These are phyloP conservation scores for Verticillium albo-atrum DNA, from an alignment of 2,329 filamentous ascomycete genomes.

Conservation along the genomic window DNA sequence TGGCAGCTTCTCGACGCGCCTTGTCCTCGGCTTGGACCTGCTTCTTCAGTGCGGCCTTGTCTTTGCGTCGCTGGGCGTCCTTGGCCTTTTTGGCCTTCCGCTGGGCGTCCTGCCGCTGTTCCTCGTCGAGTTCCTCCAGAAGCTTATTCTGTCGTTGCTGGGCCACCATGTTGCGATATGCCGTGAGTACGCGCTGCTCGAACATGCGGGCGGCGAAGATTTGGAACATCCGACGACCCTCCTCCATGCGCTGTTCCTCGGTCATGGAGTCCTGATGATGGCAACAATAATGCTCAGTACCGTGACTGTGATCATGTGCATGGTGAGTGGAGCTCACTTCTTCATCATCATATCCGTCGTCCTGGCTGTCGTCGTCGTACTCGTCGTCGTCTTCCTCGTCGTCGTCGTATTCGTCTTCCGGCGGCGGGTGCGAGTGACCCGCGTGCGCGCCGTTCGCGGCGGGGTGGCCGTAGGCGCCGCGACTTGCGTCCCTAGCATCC, in stretches of 20 bases:
- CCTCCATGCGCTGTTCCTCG: slow-evolving; percentile 98
- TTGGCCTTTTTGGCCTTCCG: slow-evolving; percentile 90
- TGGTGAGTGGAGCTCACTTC: slow-evolving; percentile 32
- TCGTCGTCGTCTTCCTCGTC: slow-evolving; percentile 53
- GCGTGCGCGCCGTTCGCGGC: slow-evolving; percentile 56
- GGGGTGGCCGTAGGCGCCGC: slow-evolving; percentile 51
- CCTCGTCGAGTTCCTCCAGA: slow-evolving; percentile 85
- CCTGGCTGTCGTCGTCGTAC: slow-evolving; percentile 51
- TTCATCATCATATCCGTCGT: slow-evolving; percentile 58
- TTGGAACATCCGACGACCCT: slow-evolving; percentile 97
- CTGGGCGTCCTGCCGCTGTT: slow-evolving; percentile 69
- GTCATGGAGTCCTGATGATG: slow-evolving; percentile 81
- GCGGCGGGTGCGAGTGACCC: slow-evolving; percentile 65
- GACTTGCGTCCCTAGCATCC: slow-evolving; percentile 67
- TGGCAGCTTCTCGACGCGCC: slow-evolving; percentile 81
- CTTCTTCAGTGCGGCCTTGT: slow-evolving; percentile 87
- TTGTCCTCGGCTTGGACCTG: slow-evolving; percentile 87
- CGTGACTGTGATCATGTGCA: slow-evolving; percentile 15
- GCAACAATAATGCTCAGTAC: slow-evolving; percentile 38
- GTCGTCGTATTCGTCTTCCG: slow-evolving; percentile 71
- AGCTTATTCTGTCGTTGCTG: slow-evolving; percentile 87
- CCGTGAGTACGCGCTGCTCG: slow-evolving; percentile 90
- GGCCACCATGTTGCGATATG: slow-evolving; percentile 97
- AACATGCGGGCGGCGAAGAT: slow-evolving; percentile 99
- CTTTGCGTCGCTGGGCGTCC: slow-evolving; percentile 92